Base-by-base conservation (phyloP, 1,139 yeast species). In the Pichiaceae sp. region DNA sequence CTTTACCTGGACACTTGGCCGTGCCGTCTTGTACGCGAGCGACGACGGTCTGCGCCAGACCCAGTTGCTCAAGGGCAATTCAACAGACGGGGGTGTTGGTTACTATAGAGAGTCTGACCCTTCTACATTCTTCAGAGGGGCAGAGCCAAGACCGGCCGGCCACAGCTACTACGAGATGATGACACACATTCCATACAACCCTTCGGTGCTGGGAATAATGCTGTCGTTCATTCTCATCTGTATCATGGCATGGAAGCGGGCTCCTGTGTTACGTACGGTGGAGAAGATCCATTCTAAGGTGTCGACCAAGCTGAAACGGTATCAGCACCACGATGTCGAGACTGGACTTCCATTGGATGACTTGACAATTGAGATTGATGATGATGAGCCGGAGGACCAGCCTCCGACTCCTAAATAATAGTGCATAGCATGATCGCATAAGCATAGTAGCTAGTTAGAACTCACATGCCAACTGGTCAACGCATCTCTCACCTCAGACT, bases 1-100 rank as follows among this genome's bases (percentile, higher is more conserved):
- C 29, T 79, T 82, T 42, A 74, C 91, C 1, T 85, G 95, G 95
- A 83, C 95, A 1, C 60, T 84, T 33, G 95, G 95, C 2, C 65
- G 89, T 37, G 94, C 93, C 3, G 56, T 84, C 4, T 55, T 85
- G 20, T 84, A 84, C 51, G 55, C 57, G 4, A 42, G 50, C 33
- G 57, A 52, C 40, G 57, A 49, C 36, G 37, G 45, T 28, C 41
- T 46, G 17, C 32, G 41, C 18, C 49, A 39, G 31, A 14, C 18
- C 9, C 27, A 21, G 16, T 15, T n/a, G 4, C 8, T 20, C 8
- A 7, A 9, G 5, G 15, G 9, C 2, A 40, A 39, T 17, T 23
- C 31, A 1, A 39, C 34, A 4, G 14, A 37, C 25, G 44, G 45
- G 6, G 36, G 39, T 17, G 54, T 58, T 8, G 83, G 81, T 0